Conservation (phyloP, 225 moss, liverwort and hornwort genomes). For the Physcomitrellopsis africana region DNA sequence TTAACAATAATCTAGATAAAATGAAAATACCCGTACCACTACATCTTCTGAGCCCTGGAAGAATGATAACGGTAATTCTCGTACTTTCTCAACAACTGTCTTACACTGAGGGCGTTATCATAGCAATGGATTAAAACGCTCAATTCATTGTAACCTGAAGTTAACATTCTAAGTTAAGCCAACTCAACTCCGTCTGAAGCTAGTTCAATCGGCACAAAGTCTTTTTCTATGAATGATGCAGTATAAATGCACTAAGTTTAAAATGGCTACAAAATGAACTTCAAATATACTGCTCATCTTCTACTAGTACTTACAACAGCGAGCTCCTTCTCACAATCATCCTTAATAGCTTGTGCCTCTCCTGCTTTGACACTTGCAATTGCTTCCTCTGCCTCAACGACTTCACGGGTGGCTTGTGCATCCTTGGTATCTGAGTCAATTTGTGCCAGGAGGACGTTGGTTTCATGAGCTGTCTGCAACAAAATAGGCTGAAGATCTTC, state of each 20-base stretch:
- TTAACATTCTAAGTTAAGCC: background rate
- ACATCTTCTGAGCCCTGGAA: background rate
- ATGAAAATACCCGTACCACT: background rate
- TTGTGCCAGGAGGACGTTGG: slow-evolving; percentile 50
- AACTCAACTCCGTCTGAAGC: background rate
- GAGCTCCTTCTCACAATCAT: slow-evolving; percentile 80
- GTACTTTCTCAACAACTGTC: background rate
- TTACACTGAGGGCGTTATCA: background rate
- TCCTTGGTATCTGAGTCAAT: slow-evolving; percentile 72
- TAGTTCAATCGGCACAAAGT: background rate
- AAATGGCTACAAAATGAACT: background rate
- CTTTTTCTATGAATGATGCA: background rate
- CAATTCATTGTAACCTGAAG: background rate
- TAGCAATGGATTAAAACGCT: background rate
- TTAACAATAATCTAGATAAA: background rate
- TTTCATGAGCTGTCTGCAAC: slow-evolving; percentile 62
- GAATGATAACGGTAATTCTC: no score
- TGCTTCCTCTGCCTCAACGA: slow-evolving; percentile 75
- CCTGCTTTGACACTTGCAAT: slow-evolving; percentile 68
- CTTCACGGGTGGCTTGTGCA: slow-evolving; percentile 60
- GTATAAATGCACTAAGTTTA: background rate
- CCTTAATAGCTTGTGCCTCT: slow-evolving; percentile 79
- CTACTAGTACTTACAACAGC: slow-evolving; percentile 55
- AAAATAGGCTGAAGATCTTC: slow-evolving; percentile 74
- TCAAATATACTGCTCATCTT: background rate